Percentiles rank a stretch among this genome's conserved stretches.
phyloP scores from a whole-genome alignment of 768 basidiomycete genomes.

The Pisolithus marmoratus region DNA sequence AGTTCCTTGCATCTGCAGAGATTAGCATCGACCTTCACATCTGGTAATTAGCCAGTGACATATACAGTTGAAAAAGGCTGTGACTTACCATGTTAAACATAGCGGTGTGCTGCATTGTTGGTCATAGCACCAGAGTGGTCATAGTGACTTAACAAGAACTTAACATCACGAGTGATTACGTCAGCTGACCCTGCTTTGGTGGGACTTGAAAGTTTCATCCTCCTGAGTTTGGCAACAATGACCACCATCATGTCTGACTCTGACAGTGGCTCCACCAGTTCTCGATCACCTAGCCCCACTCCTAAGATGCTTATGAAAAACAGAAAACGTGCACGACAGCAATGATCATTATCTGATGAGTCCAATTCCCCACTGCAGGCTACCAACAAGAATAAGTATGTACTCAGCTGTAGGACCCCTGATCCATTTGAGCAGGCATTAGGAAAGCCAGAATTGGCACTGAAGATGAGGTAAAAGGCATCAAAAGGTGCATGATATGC shows the following conservation, averaged over 20 bases:
- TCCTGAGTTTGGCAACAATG: neutral
- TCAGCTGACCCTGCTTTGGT: neutral
- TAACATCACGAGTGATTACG: neutral
- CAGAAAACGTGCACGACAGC: neutral
- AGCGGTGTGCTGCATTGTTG: neutral
- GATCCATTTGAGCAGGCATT: neutral
- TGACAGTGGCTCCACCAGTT: neutral
- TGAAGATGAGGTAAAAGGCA: neutral
- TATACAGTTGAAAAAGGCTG: neutral
- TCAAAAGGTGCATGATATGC: neutral
- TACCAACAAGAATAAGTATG: neutral
- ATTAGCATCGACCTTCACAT: neutral
- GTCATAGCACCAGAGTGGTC: too few relatives aligned
- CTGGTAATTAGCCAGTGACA: neutral
- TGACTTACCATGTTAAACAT: neutral
- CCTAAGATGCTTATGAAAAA: neutral
- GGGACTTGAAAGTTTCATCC: neutral
- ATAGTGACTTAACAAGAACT: neutral
- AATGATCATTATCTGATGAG: neutral
- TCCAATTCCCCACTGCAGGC: neutral
- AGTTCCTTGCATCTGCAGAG: neutral
- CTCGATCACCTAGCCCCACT: neutral
- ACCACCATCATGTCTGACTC: neutral
- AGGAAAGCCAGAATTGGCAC: neutral
- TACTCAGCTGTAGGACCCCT: neutral